Evolutionary conservation across 2,329 filamentous ascomycete genomes (phyloP).

Genomic region (Sporothrix mexicana): DNA sequence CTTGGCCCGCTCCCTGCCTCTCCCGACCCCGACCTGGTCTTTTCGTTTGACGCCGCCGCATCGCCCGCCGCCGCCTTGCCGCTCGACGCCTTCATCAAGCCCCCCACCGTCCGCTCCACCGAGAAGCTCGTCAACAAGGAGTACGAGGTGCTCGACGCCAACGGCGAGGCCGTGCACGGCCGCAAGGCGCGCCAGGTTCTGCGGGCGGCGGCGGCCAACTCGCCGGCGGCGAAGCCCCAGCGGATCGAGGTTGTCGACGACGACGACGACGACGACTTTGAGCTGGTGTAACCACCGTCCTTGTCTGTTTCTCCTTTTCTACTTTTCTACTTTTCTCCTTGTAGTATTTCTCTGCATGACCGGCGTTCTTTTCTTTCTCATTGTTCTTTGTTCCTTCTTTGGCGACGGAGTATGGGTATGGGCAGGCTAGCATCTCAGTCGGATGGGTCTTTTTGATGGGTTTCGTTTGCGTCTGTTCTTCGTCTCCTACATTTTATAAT

Average conservation of each 20-base stretch:
- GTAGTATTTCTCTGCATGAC: background rate
- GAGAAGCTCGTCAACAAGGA: conserved; percentile 53
- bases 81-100: conserved; percentile 48
- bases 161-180: conserved; percentile 53
- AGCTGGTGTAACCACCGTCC: conserved; percentile 34
- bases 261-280: conserved; percentile 39
- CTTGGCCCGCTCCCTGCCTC: conserved; percentile 32
- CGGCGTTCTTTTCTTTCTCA: background rate
- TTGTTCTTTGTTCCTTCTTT: background rate
- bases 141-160: conserved; percentile 55
- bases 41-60: conserved; percentile 51
- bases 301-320: background rate
- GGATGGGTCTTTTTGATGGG: background rate
- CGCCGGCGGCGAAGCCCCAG: conserved; percentile 5
- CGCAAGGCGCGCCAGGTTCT: conserved; percentile 52
- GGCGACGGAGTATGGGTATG: conserved; percentile 22
- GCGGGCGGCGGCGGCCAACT: conserved; percentile 41
- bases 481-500: background rate
- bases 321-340: background rate
- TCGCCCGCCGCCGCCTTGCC: conserved; percentile 49
- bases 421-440: conserved; percentile 8
- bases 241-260: conserved; percentile 32
- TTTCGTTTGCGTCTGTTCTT: background rate
- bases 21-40: conserved; percentile 46
- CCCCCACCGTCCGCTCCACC: conserved; percentile 46